A percentile compares a stretch with the other conserved stretches of the same genome.
Evolutionary conservation across 164 flowering plant genomes (phyloP).

Genomic region (Liquidambar formosana): DNA sequence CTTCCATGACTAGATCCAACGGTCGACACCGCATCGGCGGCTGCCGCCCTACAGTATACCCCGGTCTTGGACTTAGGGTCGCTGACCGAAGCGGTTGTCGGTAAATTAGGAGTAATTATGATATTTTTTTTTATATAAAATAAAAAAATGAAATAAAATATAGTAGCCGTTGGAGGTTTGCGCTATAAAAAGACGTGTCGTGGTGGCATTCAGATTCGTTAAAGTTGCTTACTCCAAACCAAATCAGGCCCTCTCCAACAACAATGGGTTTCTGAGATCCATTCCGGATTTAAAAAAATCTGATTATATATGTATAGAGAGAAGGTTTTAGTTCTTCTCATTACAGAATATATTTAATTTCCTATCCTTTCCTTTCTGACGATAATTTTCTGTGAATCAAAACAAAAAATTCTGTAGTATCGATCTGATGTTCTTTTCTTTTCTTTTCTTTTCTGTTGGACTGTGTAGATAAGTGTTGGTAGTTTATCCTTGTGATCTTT

Average conservation of each 20-base stretch:
- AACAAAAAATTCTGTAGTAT: background rate
- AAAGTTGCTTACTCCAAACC: background rate
- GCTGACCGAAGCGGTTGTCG: slow-evolving; percentile 36
- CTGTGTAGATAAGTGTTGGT: background rate
- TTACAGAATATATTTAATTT: background rate
- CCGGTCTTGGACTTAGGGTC: slow-evolving; percentile 11
- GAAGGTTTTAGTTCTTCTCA: background rate
- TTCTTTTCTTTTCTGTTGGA: background rate
- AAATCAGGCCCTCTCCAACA: no score
- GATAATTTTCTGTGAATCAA: background rate
- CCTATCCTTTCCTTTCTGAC: background rate
- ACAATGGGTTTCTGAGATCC: no score
- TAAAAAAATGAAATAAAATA: slow-evolving; percentile 8
- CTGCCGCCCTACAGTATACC: slow-evolving; percentile 48
- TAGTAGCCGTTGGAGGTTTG: slow-evolving; percentile 34
- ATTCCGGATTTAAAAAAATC: no score
- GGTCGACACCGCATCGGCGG: slow-evolving; percentile 46
- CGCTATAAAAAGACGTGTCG: slow-evolving; percentile 21
- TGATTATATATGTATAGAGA: no score
- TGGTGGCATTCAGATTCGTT: background rate
- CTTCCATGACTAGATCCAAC: slow-evolving; percentile 32
- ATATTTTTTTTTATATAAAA: slow-evolving; percentile 4
- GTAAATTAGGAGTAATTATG: slow-evolving; percentile 22
- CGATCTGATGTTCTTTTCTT: background rate
- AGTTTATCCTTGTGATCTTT: background rate